A percentile compares a stretch with the other conserved stretches of the same genome.
Conservation (phyloP, 2,329 filamentous ascomycete genomes). For the Microdochium nivale region DNA sequence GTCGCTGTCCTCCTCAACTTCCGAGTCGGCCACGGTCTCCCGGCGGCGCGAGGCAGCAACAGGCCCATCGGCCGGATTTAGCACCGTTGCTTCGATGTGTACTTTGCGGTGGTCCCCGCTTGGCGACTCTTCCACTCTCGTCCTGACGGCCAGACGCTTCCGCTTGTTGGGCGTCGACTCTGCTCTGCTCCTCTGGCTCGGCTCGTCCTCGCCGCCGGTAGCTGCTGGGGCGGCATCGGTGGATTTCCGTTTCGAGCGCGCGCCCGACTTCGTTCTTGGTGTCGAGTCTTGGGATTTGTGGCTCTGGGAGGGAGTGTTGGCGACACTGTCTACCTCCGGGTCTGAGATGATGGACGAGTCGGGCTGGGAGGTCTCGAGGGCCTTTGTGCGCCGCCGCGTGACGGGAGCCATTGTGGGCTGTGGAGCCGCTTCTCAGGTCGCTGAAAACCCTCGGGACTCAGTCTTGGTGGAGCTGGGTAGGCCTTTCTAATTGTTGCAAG, state of each 20-base stretch:
- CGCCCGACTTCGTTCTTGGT: not conserved
- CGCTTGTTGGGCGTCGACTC: not conserved
- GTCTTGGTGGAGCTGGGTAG: not conserved
- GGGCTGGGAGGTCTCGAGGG: not conserved
- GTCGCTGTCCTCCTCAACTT: slow-evolving; percentile 7
- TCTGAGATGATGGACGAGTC: not conserved
- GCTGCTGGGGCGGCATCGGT: not conserved
- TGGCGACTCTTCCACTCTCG: not conserved
- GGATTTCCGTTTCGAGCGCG: not conserved
- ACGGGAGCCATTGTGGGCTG: not conserved
- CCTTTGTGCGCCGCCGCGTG: not conserved
- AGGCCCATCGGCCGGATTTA: not conserved
- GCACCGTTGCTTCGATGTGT: not conserved
- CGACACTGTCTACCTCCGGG: not conserved
- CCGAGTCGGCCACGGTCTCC: slow-evolving; percentile 10
- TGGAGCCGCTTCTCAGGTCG: not conserved
- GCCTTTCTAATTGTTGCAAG: too few species aligned
- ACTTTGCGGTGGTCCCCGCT: not conserved
- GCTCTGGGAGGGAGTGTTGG: not conserved
- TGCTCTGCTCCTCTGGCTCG: not conserved
- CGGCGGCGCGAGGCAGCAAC: too few species aligned
- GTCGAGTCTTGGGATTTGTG: not conserved
- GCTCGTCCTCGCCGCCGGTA: not conserved
- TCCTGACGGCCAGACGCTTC: not conserved
- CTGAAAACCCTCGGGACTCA: not conserved